A percentile compares a stretch with the other conserved stretches of the same genome.
phyloP scores from a whole-genome alignment of 2,329 filamentous ascomycete genomes.

The Myotisia sp. region DNA sequence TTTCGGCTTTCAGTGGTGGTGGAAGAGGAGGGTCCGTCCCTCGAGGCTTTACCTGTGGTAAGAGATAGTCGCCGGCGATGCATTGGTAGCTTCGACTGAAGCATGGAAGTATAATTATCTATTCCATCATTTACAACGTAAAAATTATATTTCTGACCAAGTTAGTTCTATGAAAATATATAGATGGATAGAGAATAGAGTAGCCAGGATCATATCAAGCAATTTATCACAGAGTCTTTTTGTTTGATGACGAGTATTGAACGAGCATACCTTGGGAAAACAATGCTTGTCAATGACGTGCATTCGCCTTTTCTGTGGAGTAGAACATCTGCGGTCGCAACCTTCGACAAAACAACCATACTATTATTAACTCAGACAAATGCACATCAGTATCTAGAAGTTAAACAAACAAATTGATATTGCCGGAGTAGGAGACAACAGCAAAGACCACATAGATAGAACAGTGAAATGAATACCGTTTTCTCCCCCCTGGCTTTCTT shows the following conservation, averaged over 20 bases:
- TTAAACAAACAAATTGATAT: background rate
- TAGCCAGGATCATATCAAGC: no score
- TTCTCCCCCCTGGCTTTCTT: slow-evolving; percentile 69
- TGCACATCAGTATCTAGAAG: slow-evolving; percentile 1
- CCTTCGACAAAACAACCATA: slow-evolving; percentile 81
- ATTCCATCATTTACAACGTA: slow-evolving; percentile 78
- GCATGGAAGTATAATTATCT: slow-evolving; percentile 65
- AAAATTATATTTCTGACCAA: slow-evolving; percentile 60
- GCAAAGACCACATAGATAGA: no score
- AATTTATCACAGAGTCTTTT: no score
- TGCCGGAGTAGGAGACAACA: no score
- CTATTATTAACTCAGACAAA: no score
- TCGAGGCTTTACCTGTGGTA: background rate
- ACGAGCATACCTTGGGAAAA: slow-evolving; percentile 56
- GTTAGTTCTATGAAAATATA: no score
- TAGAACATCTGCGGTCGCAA: slow-evolving; percentile 73
- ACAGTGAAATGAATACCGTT: slow-evolving; percentile 41
- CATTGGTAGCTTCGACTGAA: slow-evolving; percentile 35
- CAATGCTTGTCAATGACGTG: slow-evolving; percentile 91
- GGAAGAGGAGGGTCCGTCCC: background rate
- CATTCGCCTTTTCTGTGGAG: slow-evolving; percentile 66
- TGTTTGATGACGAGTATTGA: no score
- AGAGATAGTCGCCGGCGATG: slow-evolving; percentile 24
- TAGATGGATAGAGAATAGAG: no score
- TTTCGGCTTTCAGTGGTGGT: slow-evolving; percentile 17